phyloP scores from a whole-genome alignment of 441 rosid species.

The Jatropha podagrica region DNA sequence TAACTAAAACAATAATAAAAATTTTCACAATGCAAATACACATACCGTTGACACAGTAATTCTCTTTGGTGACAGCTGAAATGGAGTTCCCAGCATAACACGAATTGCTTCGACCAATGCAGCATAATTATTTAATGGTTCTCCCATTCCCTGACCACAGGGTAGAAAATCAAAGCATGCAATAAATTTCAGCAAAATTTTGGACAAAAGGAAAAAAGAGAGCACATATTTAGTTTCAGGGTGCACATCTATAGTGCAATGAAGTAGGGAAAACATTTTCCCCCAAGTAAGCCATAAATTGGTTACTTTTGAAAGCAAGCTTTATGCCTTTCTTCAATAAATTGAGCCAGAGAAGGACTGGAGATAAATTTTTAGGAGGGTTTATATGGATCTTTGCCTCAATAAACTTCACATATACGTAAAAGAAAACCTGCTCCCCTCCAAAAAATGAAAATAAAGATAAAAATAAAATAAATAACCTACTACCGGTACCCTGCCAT shows the following conservation, averaged over 20 bases:
- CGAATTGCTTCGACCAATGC: slow-evolving; percentile 85
- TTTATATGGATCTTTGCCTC: too few relatives aligned
- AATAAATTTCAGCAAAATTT: slow-evolving; percentile 13
- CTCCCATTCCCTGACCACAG: slow-evolving; percentile 90
- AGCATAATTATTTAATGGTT: slow-evolving; percentile 88
- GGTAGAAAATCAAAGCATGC: slow-evolving; percentile 20
- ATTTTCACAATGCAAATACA: not conserved
- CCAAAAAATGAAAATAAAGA: too few relatives aligned
- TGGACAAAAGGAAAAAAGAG: too few relatives aligned
- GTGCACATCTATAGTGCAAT: not conserved
- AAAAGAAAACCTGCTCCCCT: too few relatives aligned
- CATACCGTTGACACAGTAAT: slow-evolving; percentile 92
- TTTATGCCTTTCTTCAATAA: not conserved
- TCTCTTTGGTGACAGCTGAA: slow-evolving; percentile 79
- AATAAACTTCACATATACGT: too few relatives aligned
- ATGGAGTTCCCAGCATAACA: slow-evolving; percentile 70
- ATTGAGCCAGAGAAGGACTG: not conserved
- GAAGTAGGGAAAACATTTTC: not conserved
- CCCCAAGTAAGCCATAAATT: not conserved
- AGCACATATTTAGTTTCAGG: not conserved
- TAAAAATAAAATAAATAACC: not conserved
- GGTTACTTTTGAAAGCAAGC: not conserved
- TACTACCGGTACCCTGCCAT: not conserved
- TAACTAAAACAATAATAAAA: not conserved
- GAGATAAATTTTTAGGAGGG: too few relatives aligned